Conservation (phyloP, 2,329 filamentous ascomycete species). For the Colletotrichum neosansevieriae region DNA sequence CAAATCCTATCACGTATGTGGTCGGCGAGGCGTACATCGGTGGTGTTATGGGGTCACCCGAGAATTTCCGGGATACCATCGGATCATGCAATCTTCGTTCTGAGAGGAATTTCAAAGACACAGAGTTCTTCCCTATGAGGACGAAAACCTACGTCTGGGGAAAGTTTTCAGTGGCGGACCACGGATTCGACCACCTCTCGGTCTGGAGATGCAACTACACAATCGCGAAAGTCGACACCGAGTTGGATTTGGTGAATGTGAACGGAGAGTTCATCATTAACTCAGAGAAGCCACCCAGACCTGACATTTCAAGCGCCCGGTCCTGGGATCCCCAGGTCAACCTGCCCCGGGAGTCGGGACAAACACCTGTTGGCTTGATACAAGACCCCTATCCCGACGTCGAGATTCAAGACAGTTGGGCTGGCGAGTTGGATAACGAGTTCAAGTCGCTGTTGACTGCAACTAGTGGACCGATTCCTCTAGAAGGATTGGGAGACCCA, state of each 20-base stretch:
- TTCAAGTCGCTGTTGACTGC: neutral
- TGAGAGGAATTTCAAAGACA: neutral
- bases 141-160: constrained; percentile 12
- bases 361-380: neutral
- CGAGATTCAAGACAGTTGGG: neutral
- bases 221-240: constrained; percentile 10
- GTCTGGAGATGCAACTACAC: constrained; percentile 29
- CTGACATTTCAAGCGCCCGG: neutral
- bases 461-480: neutral
- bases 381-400: neutral
- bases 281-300: constrained; percentile 16
- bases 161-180: neutral
- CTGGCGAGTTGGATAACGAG: neutral
- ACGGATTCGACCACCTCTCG: neutral
- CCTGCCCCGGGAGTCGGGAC: neutral
- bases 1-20: neutral
- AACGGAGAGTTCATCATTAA: constrained; percentile 18
- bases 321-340: constrained; percentile 4
- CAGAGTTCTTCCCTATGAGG: neutral
- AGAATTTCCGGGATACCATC: constrained; percentile 5
- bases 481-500: neutral
- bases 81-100: neutral
- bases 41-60: neutral
- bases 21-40: neutral
- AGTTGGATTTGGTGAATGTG: constrained; percentile 6